Base-by-base conservation (phyloP, 306 rosid genomes). In the Prunus dulcis region DNA sequence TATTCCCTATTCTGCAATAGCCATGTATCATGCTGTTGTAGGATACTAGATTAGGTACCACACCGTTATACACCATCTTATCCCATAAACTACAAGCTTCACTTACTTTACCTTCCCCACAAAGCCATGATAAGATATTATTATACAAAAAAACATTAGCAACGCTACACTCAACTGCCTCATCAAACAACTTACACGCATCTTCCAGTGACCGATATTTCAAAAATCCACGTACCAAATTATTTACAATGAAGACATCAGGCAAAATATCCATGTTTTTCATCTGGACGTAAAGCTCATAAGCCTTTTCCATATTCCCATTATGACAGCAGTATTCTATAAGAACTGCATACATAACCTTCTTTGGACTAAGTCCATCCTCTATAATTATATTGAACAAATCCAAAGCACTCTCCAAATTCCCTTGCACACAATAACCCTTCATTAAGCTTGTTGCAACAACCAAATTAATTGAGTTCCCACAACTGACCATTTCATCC, bases 1-100 rank as follows among this genome's bases (percentile, higher is more conserved):
- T 75, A 76, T 76, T 70, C 55, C 91, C 88, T 56, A 52, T 77
- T 78, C 76, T 85, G 82, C 97, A 88, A 78, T 87, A 83, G 63
- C 97, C 90, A 76, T 80, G 84, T 62, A 89, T 89, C 81, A 88
- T 84, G 82, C 68, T 72, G 84, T 88, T 91, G 87, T 84, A 91
- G 22, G 98, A 91, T 79, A 80, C 88, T 3, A 82, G 55, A 18
- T 82, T 80, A 60, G 93, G 92, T 41, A 64, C 38, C 72, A 88
- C 78, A 78, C 91, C 95, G 58, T 69, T 83, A 68, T 62, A 38
- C 47, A 76, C 64, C 98, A 88, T 91, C 82, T 75, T 80, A 65
- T 81, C 87, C 92, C 88, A 89, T 38, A 91, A 50, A 77, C 58
- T 75, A 75, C 69, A 53, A 68, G 97, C 96, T 80, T 88, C 93